Percentiles rank a stretch among this genome's conserved stretches.
Conservation (phyloP, 2,329 filamentous ascomycete species). For the Metarhizium sp. region DNA sequence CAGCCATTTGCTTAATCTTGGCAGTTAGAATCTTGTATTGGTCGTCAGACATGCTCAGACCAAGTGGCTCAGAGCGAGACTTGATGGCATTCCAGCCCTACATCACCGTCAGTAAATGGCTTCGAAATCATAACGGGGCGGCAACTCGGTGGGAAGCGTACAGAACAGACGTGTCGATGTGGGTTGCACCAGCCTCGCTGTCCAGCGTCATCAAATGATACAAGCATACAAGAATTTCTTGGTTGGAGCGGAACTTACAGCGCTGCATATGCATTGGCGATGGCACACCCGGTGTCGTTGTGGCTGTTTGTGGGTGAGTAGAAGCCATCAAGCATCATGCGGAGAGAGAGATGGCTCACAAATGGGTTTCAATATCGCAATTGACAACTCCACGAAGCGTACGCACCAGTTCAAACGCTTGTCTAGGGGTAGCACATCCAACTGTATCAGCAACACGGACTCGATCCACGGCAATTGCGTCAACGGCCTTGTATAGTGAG, state of each 20-base stretch:
- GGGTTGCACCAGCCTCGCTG: background rate
- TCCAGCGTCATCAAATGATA: background rate
- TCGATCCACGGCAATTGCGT: conserved; percentile 73
- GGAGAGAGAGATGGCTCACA: background rate
- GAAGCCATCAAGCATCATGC: background rate
- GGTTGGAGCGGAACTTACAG: conserved; percentile 50
- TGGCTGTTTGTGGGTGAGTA: conserved; percentile 34
- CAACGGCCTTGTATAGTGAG: conserved; percentile 69
- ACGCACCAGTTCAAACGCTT: conserved; percentile 81
- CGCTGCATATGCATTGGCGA: conserved; percentile 80
- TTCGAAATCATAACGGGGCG: background rate
- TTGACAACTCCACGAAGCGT: conserved; percentile 51
- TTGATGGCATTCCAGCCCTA: conserved; percentile 86
- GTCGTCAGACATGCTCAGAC: conserved; percentile 41
- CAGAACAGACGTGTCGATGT: conserved; percentile 22
- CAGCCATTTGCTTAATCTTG: conserved; percentile 88
- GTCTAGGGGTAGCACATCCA: conserved; percentile 74
- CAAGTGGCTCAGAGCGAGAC: conserved; percentile 75
- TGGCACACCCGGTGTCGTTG: conserved; percentile 83
- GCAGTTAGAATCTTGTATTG: conserved; percentile 20
- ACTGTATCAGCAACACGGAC: conserved; percentile 93
- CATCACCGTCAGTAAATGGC: background rate
- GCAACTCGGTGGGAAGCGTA: background rate
- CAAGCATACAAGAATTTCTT: conserved; percentile 52
- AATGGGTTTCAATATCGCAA: conserved; percentile 53